Evolutionary conservation across 2,329 filamentous ascomycete species (phyloP), one percentile per base, ranked within the genome.

Genomic region (Fusarium udum): DNA sequence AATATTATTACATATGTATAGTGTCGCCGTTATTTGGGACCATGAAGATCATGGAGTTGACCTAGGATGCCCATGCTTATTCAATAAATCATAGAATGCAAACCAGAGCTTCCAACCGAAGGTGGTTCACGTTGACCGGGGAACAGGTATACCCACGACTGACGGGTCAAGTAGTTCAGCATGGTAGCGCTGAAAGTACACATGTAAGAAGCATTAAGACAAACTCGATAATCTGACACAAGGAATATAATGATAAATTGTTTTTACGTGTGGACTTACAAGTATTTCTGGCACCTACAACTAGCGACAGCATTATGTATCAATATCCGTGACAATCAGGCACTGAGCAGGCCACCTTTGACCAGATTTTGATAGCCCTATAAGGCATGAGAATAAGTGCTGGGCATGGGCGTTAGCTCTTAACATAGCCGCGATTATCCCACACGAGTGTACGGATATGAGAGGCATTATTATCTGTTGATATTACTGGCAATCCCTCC

Each of bases 281-380:
- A 14, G 31, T 51, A 32, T 51, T 34, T 51, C 16, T 24, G 31
- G 16, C 6, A 34, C 15, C 22, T 51, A 24, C 28, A 24, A 24
- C 31, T 18, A 24, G 48, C 22, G 31, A 34, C 16, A 51, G 28
- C 28, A 24, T 28, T 69, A 63, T 40, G 28, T 65, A 45, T 45
- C 31, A 45, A 57, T 34, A 73, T 40, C 66, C 62, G 67, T 67
- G 52, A 43, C 49, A 40, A 31, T 40, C 67, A 62, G 49, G 58
- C 51, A 49, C n/a, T 52, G 57, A 46, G 61, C 36, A 49, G 26
- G 59, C 67, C 59, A 36, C 34, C 36, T 39, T 57, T 24, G 16
- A 28, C 26, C 58, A 45, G 39, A 43, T n/a, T 45, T 57, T 45
- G 31, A 34, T 43, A 32, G 13, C 39, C 28, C 18, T 45, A 18